Percentiles rank a stretch among this genome's conserved stretches.
These are phyloP conservation scores for Diaporthe citrichinensis DNA, from an alignment of 2,329 filamentous ascomycete species.

Conservation along the genomic window DNA sequence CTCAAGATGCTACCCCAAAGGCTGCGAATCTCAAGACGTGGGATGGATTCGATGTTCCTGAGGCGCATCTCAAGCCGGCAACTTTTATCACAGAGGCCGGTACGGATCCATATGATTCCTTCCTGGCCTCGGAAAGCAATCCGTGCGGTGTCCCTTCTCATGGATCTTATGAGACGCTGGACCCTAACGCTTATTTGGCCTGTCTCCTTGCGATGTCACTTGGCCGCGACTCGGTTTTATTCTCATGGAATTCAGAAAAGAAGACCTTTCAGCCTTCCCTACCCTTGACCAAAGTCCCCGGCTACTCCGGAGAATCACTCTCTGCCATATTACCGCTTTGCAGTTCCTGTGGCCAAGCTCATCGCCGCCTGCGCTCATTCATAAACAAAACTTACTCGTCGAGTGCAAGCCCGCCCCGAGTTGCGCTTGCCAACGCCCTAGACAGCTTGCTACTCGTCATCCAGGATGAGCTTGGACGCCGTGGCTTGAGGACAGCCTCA, in stretches of 20 bases:
- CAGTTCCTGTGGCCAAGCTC: constrained; percentile 62
- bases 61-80: constrained; percentile 55
- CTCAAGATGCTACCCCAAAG: constrained; percentile 50
- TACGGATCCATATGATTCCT: constrained; percentile 74
- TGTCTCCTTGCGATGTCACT: constrained; percentile 77
- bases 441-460: constrained; percentile 63
- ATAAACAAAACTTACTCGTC: constrained; percentile 61
- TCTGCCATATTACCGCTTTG: constrained; percentile 62
- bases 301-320: constrained; percentile 67
- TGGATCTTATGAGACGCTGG: constrained; percentile 58
- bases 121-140: constrained; percentile 61
- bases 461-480: constrained; percentile 63
- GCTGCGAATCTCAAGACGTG: constrained; percentile 72
- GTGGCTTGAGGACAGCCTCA: constrained; percentile 59
- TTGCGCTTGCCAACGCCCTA: constrained; percentile 67
- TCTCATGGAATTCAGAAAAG: constrained; percentile 69
- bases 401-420: constrained; percentile 60
- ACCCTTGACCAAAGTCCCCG: constrained; percentile 65
- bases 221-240: constrained; percentile 80
- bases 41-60: constrained; percentile 72
- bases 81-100: constrained; percentile 79
- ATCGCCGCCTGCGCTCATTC: constrained; percentile 62
- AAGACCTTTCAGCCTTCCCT: constrained; percentile 66
- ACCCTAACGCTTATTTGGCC: constrained; percentile 63
- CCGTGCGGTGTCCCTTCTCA: constrained; percentile 55